Percentiles rank a stretch among this genome's conserved stretches.
Conservation (phyloP, 192 early-diverging fungal genomes). For the Coemansia sp. region DNA sequence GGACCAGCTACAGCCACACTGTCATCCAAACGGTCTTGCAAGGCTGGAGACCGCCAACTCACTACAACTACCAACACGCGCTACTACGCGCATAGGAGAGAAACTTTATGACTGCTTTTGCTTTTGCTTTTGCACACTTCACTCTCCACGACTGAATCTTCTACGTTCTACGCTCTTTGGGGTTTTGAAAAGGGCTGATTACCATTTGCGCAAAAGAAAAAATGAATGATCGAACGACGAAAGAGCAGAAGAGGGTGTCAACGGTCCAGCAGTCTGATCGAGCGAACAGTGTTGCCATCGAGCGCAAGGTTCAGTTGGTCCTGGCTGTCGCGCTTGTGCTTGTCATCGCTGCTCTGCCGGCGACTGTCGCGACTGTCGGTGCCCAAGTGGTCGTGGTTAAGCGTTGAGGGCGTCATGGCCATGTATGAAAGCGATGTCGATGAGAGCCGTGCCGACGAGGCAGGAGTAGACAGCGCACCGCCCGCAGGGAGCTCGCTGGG, state of each 20-base stretch:
- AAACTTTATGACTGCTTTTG: too few species aligned
- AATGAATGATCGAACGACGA: background rate
- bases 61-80: too few species aligned
- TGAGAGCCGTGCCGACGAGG: constrained; percentile 38
- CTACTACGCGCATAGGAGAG: too few species aligned
- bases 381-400: constrained; percentile 2
- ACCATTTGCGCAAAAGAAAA: background rate
- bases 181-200: too few species aligned
- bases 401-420: constrained; percentile 21
- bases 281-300: background rate
- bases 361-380: constrained; percentile 2
- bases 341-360: constrained; percentile 18
- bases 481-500: background rate
- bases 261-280: background rate
- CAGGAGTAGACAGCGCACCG: constrained; percentile 39
- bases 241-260: background rate
- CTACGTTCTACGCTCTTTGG: too few species aligned
- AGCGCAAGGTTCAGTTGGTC: constrained; percentile 3
- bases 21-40: too few species aligned
- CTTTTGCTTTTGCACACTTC: too few species aligned
- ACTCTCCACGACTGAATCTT: too few species aligned
- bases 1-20: too few species aligned
- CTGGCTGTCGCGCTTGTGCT: constrained; percentile 1
- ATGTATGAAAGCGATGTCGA: constrained; percentile 43
- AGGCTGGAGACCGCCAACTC: too few species aligned